Percentiles rank a stretch among this genome's conserved stretches.
These are phyloP conservation scores for Pugionium dolabratum DNA, from an alignment of 345 rosid species.

Conservation along the genomic window DNA sequence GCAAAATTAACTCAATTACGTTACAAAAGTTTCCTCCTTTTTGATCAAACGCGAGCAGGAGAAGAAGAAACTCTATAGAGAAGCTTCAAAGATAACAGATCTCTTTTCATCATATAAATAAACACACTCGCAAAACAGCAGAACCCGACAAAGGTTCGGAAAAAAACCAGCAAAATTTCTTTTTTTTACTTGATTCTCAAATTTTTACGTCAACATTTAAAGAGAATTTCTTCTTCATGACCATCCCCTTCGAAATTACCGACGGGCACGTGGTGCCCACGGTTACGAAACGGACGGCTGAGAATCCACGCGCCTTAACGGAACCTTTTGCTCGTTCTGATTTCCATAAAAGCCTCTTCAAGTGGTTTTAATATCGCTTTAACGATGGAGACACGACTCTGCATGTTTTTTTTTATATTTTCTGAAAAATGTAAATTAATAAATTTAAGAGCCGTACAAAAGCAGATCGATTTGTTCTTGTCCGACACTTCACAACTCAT, in stretches of 20 bases:
- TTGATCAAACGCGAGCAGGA: neutral
- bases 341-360: constrained; percentile 6
- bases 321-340: neutral
- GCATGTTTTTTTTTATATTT: constrained; percentile 11
- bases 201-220: too few relatives aligned
- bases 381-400: constrained; percentile 40
- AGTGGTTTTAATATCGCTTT: constrained; percentile 16
- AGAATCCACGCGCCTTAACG: constrained; percentile 40
- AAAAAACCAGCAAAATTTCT: neutral
- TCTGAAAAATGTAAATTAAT: neutral
- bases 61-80: constrained; percentile 27
- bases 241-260: neutral
- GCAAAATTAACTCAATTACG: neutral
- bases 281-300: constrained; percentile 32
- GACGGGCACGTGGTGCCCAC: constrained; percentile 42
- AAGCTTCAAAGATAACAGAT: constrained; percentile 29
- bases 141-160: constrained; percentile 20
- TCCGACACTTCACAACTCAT: constrained; percentile 34
- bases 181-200: neutral
- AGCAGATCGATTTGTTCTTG: constrained; percentile 27
- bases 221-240: constrained; percentile 27
- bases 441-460: constrained; percentile 41
- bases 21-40: neutral
- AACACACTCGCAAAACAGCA: neutral
- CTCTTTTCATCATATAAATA: constrained; percentile 30